Percentiles rank a stretch among this genome's conserved stretches.
phyloP scores from a whole-genome alignment of 2,329 filamentous ascomycete species.

The Capronia epimyces region DNA sequence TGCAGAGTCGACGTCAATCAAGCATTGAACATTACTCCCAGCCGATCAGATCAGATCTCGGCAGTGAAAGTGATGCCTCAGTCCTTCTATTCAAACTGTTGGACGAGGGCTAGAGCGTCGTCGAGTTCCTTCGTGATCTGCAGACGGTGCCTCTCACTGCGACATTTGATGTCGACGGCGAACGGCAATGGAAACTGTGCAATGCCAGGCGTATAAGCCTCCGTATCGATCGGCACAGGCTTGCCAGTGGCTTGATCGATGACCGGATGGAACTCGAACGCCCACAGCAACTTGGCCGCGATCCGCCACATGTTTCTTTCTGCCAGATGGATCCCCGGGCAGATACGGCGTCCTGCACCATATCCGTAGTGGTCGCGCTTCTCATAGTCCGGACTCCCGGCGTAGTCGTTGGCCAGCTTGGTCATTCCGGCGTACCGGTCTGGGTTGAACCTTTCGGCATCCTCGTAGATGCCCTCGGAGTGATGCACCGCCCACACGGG shows the following conservation, averaged over 20 bases:
- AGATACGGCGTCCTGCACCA: slow-evolving; percentile 31
- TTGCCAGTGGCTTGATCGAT: not conserved
- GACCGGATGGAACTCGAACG: slow-evolving; percentile 26
- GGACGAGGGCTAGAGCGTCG: no score
- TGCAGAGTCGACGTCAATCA: no score
- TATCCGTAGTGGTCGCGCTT: slow-evolving; percentile 30
- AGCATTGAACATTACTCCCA: no score
- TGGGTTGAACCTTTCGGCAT: slow-evolving; percentile 31
- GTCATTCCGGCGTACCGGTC: slow-evolving; percentile 31
- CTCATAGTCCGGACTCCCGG: slow-evolving; percentile 29
- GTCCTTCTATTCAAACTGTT: no score
- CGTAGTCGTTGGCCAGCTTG: slow-evolving; percentile 32
- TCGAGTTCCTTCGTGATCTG: no score
- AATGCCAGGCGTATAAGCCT: slow-evolving; percentile 1
- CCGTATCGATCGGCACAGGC: not conserved
- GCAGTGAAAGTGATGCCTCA: no score
- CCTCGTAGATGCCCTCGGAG: slow-evolving; percentile 23
- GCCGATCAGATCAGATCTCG: no score
- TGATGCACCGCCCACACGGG: slow-evolving; percentile 47
- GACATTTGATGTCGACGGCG: not conserved
- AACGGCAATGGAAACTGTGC: not conserved
- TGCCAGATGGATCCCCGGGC: slow-evolving; percentile 33
- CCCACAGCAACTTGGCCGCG: slow-evolving; percentile 31
- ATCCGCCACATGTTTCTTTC: slow-evolving; percentile 30
- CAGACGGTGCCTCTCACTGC: not conserved